phyloP scores from a whole-genome alignment of 768 basidiomycete genomes.

The Termitomyces bulborhizus region DNA sequence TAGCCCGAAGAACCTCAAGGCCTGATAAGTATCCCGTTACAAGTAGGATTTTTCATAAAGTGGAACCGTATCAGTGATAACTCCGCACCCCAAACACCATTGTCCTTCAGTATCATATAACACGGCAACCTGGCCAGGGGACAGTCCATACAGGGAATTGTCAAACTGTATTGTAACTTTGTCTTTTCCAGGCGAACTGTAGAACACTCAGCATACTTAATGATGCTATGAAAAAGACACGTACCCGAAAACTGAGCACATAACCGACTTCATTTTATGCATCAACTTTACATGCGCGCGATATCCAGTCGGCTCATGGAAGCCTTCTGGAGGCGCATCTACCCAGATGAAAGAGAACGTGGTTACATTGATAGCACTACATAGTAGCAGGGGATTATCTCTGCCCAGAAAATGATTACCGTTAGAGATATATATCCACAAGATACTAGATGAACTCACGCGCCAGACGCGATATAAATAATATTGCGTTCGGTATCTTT shows the following conservation, averaged over 20 bases:
- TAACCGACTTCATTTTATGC: conserved; percentile 56
- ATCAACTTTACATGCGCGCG: conserved; percentile 54
- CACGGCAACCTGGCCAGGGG: conserved; percentile 76
- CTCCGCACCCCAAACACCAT: conserved; percentile 83
- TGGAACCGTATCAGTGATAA: conserved; percentile 33
- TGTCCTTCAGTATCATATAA: conserved; percentile 61
- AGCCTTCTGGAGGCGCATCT: conserved; percentile 41
- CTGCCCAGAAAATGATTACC: conserved; percentile 24
- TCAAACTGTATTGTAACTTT: conserved; percentile 45
- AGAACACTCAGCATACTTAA: conserved; percentile 11
- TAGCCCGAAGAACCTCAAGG: no score
- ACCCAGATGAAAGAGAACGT: conserved; percentile 79
- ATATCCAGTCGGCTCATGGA: conserved; percentile 39
- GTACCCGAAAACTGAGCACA: conserved; percentile 48
- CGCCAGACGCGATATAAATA: conserved; percentile 71
- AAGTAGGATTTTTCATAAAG: not conserved
- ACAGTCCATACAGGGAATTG: conserved; percentile 58
- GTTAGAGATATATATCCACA: not conserved
- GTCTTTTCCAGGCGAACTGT: conserved; percentile 9
- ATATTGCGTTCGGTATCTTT: conserved; percentile 63
- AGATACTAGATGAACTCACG: conserved; percentile 36
- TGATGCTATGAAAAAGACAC: conserved; percentile 8
- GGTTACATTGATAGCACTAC: conserved; percentile 28
- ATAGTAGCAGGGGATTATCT: conserved; percentile 54
- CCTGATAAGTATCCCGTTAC: no score